A percentile compares a stretch with the other conserved stretches of the same genome.
Evolutionary conservation across 2,329 filamentous ascomycete genomes (phyloP).

Genomic region (Pochonia chlamydosporia): DNA sequence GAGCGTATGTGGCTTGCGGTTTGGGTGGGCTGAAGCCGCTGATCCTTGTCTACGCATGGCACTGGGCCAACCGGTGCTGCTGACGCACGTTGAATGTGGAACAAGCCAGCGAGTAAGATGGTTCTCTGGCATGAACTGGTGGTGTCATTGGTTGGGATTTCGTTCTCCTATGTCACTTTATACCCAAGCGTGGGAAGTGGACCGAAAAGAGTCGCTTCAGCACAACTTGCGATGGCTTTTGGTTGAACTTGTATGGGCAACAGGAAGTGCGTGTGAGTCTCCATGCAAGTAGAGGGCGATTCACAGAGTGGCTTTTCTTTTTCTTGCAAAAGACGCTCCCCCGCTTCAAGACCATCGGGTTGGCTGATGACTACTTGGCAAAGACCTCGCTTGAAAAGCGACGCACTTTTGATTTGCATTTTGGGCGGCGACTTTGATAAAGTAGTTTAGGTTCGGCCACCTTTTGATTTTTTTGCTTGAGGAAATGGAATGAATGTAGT

Average conservation of each 20-base stretch:
- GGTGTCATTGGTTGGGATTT: background rate
- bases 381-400: too few species aligned
- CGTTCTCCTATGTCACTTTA: background rate
- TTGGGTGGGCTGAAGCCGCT: slow-evolving; percentile 1
- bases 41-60: slow-evolving; percentile 4
- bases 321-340: too few species aligned
- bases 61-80: background rate
- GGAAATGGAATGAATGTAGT: too few species aligned
- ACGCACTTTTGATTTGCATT: too few species aligned
- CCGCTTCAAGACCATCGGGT: too few species aligned
- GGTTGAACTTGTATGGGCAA: background rate
- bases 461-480: too few species aligned
- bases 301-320: background rate
- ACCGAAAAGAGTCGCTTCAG: background rate
- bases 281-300: background rate
- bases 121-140: background rate
- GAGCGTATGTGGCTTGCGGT: background rate
- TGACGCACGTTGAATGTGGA: background rate
- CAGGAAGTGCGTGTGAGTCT: background rate
- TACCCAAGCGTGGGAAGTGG: slow-evolving; percentile 1
- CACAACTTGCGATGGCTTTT: background rate
- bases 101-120: background rate
- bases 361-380: too few species aligned
- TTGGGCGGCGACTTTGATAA: too few species aligned
- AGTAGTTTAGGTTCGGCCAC: too few species aligned